Base-by-base conservation (phyloP, 345 rosid species). In the Syzygium jambos region DNA sequence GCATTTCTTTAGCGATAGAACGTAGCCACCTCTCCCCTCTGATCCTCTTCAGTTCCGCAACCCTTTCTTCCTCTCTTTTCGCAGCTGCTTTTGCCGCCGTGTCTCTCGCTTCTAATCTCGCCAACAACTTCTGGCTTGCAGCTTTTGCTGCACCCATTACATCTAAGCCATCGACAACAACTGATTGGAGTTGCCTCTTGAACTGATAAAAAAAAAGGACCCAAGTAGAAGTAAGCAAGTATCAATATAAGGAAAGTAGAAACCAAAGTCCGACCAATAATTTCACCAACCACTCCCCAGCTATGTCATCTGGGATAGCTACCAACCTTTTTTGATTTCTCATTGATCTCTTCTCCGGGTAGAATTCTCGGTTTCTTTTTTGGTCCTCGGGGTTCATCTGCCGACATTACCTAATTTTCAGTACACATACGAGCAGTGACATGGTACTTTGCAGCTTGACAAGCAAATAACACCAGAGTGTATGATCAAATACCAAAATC, bases 11-110 rank as follows among this genome's bases (percentile, higher is more conserved):
- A 56, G 94, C 95, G 87, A 96, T 91, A n/a, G 97, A 93, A 89
- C 96, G 98, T 34, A 96, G 93, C 99, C 99, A 98, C 89, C 93
- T 93, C 89, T 95, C 96, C 53, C 98, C 98, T 88, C 99, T 91
- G n/a, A 91, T 73, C 87, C 86, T 92, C 91, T 94, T 96, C 89
- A 95, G 88, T 85, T 94, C 95, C 4, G 95, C 93, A 63, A 96
- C 91, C 91, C 98, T 91, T 87, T 95, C 95, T 91, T 95, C 98
- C 88, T 95, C 98, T 88, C 87, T 90, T 88, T 95, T 95, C n/a
- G 92, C 97, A 85, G 94, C 95, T 88, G 89, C 98, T 94, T 94
- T 95, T 43, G 93, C 93, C 16, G 90, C 93, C 16, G 89, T 94
- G 59, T 94, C 98, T 90, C 91, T 94, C 34, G 93, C 96, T 92